Conservation (phyloP, 352 stramenopile genomes). For the Pythium folliculosum region DNA sequence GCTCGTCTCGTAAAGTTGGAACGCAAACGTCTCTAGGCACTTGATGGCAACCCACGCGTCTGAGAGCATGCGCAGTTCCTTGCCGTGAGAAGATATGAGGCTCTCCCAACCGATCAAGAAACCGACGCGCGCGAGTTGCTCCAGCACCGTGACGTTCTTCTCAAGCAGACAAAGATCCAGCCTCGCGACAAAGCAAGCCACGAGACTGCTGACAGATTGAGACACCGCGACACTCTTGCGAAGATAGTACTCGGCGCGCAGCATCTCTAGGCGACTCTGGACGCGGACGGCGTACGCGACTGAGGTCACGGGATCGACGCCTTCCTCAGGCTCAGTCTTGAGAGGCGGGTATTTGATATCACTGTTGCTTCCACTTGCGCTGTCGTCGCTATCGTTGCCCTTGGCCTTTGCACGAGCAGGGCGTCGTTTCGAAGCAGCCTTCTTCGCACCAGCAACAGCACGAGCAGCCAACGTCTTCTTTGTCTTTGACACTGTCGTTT, state of each 20-base stretch:
- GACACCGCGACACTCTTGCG: constrained; percentile 82
- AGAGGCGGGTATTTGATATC: constrained; percentile 69
- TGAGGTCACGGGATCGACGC: constrained; percentile 50
- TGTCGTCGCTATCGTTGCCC: constrained; percentile 45
- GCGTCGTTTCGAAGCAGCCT: constrained; percentile 44
- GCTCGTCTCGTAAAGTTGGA: constrained; percentile 57
- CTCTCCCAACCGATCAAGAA: constrained; percentile 95
- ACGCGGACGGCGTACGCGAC: constrained; percentile 62
- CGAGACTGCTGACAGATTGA: constrained; percentile 81
- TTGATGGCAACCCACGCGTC: constrained; percentile 90
- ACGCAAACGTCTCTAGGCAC: constrained; percentile 83
- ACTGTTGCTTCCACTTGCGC: constrained; percentile 2
- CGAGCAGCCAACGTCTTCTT: constrained; percentile 49
- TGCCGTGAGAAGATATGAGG: constrained; percentile 94
- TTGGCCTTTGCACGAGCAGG: constrained; percentile 35
- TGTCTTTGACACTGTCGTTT: constrained; percentile 8
- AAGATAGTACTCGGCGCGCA: constrained; percentile 79
- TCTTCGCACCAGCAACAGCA: constrained; percentile 50
- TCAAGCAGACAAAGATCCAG: constrained; percentile 76
- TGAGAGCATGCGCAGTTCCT: constrained; percentile 95
- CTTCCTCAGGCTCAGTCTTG: constrained; percentile 65
- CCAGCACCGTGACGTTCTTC: constrained; percentile 54
- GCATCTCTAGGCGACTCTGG: constrained; percentile 71
- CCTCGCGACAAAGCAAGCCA: constrained; percentile 79
- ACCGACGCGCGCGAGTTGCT: constrained; percentile 69